Evolutionary conservation across 2,329 filamentous ascomycete genomes (phyloP).

Genomic region (Camillea tinctor): DNA sequence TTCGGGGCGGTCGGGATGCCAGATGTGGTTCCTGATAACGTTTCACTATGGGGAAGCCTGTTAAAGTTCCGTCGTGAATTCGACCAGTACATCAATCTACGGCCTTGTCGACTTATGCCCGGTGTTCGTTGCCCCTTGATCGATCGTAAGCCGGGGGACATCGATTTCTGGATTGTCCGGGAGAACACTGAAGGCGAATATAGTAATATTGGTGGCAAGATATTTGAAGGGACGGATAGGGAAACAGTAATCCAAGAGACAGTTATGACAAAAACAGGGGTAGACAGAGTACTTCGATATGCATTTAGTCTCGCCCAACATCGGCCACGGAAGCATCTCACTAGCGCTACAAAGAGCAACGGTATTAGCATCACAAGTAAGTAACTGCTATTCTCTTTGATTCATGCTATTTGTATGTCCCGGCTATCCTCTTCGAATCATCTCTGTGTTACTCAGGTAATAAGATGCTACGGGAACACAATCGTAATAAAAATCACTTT

Average conservation of each 20-base stretch:
- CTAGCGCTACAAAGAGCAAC: conserved; percentile 66
- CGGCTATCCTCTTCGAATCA: background rate
- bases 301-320: conserved; percentile 59
- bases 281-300: conserved; percentile 59
- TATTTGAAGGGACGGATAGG: conserved; percentile 56
- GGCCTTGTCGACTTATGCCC: conserved; percentile 61
- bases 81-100: conserved; percentile 68
- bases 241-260: conserved; percentile 60
- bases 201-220: conserved; percentile 60
- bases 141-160: conserved; percentile 52
- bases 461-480: background rate
- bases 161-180: conserved; percentile 64
- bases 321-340: conserved; percentile 54
- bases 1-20: conserved; percentile 65
- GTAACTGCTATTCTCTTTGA: background rate
- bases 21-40: conserved; percentile 59
- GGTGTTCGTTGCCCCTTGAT: conserved; percentile 59
- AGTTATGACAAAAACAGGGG: conserved; percentile 58
- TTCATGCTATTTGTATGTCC: background rate
- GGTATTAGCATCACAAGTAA: conserved; percentile 57
- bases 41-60: conserved; percentile 66
- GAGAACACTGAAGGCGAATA: conserved; percentile 67
- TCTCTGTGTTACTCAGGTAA: background rate
- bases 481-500: background rate
- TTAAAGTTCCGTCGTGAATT: conserved; percentile 66